A percentile compares a stretch with the other conserved stretches of the same genome.
phyloP scores from a whole-genome alignment of 495 filamentous ascomycete species.

The Ramalina peruviana region DNA sequence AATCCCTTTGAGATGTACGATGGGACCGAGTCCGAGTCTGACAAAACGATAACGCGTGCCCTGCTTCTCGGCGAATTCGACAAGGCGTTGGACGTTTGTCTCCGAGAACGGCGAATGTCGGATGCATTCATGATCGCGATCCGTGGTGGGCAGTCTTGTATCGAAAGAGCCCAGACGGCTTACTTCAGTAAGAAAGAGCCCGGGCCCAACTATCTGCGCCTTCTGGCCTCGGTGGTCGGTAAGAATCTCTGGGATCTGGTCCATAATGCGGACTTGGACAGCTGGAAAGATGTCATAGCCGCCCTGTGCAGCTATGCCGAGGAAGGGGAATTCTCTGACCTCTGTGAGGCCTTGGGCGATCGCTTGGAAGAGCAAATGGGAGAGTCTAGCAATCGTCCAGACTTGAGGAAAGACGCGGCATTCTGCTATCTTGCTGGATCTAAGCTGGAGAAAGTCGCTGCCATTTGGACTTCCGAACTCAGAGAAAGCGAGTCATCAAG shows the following conservation, averaged over 20 bases:
- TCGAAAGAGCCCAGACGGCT: constrained; percentile 83
- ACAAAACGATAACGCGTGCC: constrained; percentile 75
- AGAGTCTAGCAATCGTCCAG: constrained; percentile 30
- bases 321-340: constrained; percentile 77
- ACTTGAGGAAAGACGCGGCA: constrained; percentile 68
- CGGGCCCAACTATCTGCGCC: constrained; percentile 79
- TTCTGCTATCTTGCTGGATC: constrained; percentile 94
- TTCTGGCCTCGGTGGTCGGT: constrained; percentile 81
- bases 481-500: constrained; percentile 65
- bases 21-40: constrained; percentile 64
- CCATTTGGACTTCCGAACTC: constrained; percentile 84
- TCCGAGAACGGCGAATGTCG: constrained; percentile 77
- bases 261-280: constrained; percentile 78
- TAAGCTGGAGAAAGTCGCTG: constrained; percentile 91
- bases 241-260: constrained; percentile 99
- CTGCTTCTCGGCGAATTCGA: constrained; percentile 85
- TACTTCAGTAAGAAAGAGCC: constrained; percentile 75
- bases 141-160: constrained; percentile 83
- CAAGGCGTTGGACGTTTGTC: constrained; percentile 71
- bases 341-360: constrained; percentile 94
- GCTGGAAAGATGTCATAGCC: constrained; percentile 97
- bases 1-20: constrained; percentile 79
- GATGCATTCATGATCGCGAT: constrained; percentile 98
- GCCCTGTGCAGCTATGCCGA: constrained; percentile 90
- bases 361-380: constrained; percentile 61